Conservation (phyloP, 345 rosid species). For the Sisymbrium altissimum region DNA sequence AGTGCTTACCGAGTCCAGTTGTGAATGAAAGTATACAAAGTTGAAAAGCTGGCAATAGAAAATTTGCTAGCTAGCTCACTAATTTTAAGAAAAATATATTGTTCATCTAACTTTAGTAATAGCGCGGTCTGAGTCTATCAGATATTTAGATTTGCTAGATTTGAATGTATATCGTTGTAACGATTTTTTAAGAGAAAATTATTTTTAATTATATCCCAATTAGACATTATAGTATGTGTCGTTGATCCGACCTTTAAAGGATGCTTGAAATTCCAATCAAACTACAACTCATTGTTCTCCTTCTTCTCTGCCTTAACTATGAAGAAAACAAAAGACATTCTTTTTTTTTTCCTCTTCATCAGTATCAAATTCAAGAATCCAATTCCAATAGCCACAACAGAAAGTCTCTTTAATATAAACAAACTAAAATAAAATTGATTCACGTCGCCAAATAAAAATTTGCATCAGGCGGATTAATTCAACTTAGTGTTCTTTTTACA, state of each 20-base stretch:
- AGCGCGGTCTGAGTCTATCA: not conserved
- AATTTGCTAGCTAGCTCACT: not conserved
- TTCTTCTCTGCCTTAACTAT: constrained; percentile 28
- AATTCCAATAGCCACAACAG: constrained; percentile 28
- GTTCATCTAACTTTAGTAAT: not conserved
- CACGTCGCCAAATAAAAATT: not conserved
- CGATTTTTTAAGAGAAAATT: not conserved
- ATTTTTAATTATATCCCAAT: not conserved
- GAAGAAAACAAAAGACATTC: constrained; percentile 23
- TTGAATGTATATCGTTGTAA: not conserved
- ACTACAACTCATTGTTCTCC: constrained; percentile 14
- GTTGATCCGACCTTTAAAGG: constrained; percentile 2
- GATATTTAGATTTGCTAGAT: not conserved
- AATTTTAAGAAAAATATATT: not conserved
- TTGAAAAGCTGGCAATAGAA: not conserved
- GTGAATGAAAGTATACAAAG: not conserved
- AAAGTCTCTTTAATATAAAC: constrained; percentile 19
- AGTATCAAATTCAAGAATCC: constrained; percentile 36
- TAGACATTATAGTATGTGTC: not conserved
- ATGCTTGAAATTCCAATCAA: constrained; percentile 12
- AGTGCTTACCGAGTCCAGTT: not conserved
- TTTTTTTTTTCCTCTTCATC: not conserved
- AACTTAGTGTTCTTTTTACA: not conserved
- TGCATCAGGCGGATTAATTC: not conserved
- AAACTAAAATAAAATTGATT: not conserved